Evolutionary conservation across 345 rosid genomes (phyloP), one percentile per base, ranked within the genome.

Genomic region (Rubroshorea leprosula): DNA sequence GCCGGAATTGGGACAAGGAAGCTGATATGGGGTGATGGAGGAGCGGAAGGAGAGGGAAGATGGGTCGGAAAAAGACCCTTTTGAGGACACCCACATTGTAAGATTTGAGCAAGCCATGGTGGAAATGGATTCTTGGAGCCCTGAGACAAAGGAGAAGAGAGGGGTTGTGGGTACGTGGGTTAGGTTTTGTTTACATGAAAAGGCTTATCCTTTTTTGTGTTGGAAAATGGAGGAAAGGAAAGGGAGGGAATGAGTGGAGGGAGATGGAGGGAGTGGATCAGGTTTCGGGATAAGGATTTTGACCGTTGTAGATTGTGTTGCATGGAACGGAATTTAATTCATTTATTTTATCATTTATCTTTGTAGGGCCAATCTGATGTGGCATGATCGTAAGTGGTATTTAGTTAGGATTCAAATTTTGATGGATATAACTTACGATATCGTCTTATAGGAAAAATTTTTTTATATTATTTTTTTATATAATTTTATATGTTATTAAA

Each of bases 71-170:
- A 84, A 79, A 26, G 92, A 79, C 50, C 85, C 74, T 72, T 81
- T 90, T 52, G 95, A 79, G 64, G 92, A 83, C 45, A 78, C 84
- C 84, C 77, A 80, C 92, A 85, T 85, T 69, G 90, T 77, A 22
- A 86, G 72, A 73, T 91, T 86, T 25, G 91, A 68, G 84, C 89
- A 84, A 62, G 98, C 69, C 90, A 92, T 86, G 57, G 60, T 67
- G 35, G 21, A 14, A 35, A 21, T 27, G 61, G 60, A 39, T 35
- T 29, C 21, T 51, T 12, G 49, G 44, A 46, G 57, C 55, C 60
- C 48, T 47, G n/a, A 56, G 4, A 48, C 54, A 29, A 74, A 29
- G 47, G 62, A 48, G 49, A 55, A 38, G 51, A 68, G 62, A 49
- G 24, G 31, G 22, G n/a, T 48, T 50, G 53, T 23, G 38, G 56